These are phyloP conservation scores for Trichoderma hamatum DNA, from an alignment of 2,329 filamentous ascomycete genomes.

Conservation along the genomic window DNA sequence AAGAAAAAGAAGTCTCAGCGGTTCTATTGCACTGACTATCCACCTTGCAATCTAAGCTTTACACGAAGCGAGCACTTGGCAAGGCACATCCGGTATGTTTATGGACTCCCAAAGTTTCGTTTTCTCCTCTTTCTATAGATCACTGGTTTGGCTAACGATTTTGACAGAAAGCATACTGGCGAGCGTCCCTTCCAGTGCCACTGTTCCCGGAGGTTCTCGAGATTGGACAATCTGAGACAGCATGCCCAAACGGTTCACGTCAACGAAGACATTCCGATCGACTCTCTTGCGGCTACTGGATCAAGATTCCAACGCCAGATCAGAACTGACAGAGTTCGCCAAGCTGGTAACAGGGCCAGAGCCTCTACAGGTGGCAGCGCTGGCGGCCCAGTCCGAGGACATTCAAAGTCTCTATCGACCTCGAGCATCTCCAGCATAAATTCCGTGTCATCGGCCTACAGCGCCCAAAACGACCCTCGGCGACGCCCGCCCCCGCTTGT, in stretches of 20 bases:
- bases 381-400: conserved; percentile 71
- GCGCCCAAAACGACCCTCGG: conserved; percentile 66
- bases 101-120: not conserved
- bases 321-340: conserved; percentile 80
- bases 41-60: conserved; percentile 91
- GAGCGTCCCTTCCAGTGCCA: conserved; percentile 97
- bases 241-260: conserved; percentile 98
- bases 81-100: conserved; percentile 78
- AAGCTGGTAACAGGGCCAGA: conserved; percentile 71
- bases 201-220: conserved; percentile 88
- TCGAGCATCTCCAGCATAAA: conserved; percentile 81
- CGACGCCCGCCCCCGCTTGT: conserved; percentile 79
- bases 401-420: conserved; percentile 82
- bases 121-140: too few relatives aligned
- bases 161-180: conserved; percentile 85
- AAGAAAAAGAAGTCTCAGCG: conserved; percentile 97
- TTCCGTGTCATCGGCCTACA: conserved; percentile 68
- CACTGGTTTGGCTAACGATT: conserved; percentile 16
- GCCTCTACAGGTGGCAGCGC: conserved; percentile 77
- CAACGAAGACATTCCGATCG: conserved; percentile 93
- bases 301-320: conserved; percentile 92
- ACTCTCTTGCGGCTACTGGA: conserved; percentile 89
- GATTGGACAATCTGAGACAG: conserved; percentile 91
- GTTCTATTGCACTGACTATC: conserved; percentile 95
- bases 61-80: conserved; percentile 95